Evolutionary conservation across 192 early-diverging fungal species (phyloP).

Genomic region (Coemansia javaensis): DNA sequence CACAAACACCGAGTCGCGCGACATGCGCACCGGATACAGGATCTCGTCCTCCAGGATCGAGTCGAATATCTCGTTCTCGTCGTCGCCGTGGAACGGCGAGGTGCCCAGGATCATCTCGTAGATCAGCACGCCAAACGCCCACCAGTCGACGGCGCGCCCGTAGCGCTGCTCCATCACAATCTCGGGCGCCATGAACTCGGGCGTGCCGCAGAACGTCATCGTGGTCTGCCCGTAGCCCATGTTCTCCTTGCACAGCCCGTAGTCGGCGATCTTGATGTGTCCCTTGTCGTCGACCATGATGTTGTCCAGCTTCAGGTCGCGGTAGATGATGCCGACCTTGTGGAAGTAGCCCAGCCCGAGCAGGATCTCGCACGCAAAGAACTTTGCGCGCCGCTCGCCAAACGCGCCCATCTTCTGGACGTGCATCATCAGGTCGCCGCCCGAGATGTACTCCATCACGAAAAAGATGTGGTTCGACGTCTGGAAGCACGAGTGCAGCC

Average conservation of each 20-base stretch:
- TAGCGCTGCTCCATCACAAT: constrained; percentile 94
- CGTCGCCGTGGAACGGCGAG: constrained; percentile 90
- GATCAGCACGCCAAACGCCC: constrained; percentile 87
- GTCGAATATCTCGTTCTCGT: constrained; percentile 98
- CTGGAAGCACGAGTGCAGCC: constrained; percentile 95
- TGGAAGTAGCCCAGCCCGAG: constrained; percentile 96
- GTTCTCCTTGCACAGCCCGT: constrained; percentile 96
- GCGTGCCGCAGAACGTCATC: constrained; percentile 96
- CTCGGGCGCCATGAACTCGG: constrained; percentile 99
- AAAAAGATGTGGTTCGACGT: constrained; percentile 93
- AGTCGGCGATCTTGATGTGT: constrained; percentile 98
- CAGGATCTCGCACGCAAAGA: constrained; percentile 93
- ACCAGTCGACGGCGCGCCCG: constrained; percentile 97
- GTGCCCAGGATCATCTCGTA: constrained; percentile 91
- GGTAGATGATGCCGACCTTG: constrained; percentile 87
- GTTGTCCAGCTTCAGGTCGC: constrained; percentile 97
- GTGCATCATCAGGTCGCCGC: constrained; percentile 98
- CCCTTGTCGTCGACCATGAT: constrained; percentile 88
- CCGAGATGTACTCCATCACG: constrained; percentile 96
- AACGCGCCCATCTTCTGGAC: constrained; percentile 88
- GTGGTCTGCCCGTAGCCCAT: constrained; percentile 86
- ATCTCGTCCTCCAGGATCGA: constrained; percentile 96
- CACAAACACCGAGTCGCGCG: constrained; percentile 85
- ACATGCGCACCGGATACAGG: constrained; percentile 91
- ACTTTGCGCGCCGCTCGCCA: constrained; percentile 87